phyloP scores from a whole-genome alignment of 352 stramenopile species.

The Bremia lactucae region DNA sequence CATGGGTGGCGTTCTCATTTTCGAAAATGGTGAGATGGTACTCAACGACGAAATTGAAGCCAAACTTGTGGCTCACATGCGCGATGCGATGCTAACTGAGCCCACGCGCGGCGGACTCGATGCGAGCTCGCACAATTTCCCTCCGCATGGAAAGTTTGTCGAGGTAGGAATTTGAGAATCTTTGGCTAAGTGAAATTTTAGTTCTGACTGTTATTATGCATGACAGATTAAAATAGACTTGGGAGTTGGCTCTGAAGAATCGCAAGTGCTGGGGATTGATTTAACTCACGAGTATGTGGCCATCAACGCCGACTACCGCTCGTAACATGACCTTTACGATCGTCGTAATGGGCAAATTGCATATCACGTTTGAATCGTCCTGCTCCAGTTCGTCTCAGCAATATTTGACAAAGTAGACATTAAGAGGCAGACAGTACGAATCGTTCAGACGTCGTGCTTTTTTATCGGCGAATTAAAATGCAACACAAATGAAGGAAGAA shows the following conservation, averaged over 20 bases:
- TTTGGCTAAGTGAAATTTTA: not conserved
- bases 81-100: slow-evolving; percentile 86
- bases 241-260: slow-evolving; percentile 67
- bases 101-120: slow-evolving; percentile 66
- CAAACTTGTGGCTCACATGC: slow-evolving; percentile 91
- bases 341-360: slow-evolving; percentile 1
- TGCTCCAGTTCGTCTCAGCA: slow-evolving; percentile 65
- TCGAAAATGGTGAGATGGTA: slow-evolving; percentile 91
- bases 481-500: too few relatives aligned
- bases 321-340: slow-evolving; percentile 42
- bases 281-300: slow-evolving; percentile 97
- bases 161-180: slow-evolving; percentile 39
- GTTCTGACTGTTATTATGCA: not conserved
- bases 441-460: too few relatives aligned
- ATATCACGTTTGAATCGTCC: too few relatives aligned
- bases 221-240: slow-evolving; percentile 89
- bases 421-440: too few relatives aligned
- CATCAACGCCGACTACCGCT: slow-evolving; percentile 98
- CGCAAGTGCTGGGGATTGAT: slow-evolving; percentile 92
- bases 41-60: slow-evolving; percentile 88
- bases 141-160: slow-evolving; percentile 92
- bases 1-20: slow-evolving; percentile 89
- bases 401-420: too few relatives aligned
- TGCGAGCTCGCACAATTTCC: slow-evolving; percentile 82
- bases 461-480: too few relatives aligned